Base-by-base conservation (phyloP, 148 eudicot species). In the Rhododendron vialii region DNA sequence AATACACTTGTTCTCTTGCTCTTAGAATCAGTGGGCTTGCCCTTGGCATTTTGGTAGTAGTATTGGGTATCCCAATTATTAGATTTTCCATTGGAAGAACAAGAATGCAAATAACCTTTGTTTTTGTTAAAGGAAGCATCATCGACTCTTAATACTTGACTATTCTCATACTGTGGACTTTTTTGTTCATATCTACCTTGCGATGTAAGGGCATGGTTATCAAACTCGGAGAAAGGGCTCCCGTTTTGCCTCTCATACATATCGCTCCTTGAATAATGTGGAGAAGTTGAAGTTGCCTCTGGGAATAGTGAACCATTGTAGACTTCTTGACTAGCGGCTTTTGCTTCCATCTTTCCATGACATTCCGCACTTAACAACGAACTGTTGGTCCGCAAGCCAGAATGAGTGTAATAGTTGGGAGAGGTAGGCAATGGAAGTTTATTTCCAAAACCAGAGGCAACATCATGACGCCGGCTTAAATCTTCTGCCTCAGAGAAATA, bases 1-100 rank as follows among this genome's bases (percentile, higher is more conserved):
- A 92, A 92, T 24, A 92, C 92, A 38, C 93, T 92, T 84, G 55
- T 78, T 80, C 90, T 90, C 26, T 73, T 69, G 14, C 53, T 86
- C 30, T 35, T 36, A 59, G 85, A 59, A 75, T 76, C 87, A 26
- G n/a, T n/a, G 18, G 14, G 3, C 78, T 50, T 36, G 79, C 69
- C 82, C 81, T 47, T 77, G 22, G 73, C 35, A 80, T 53, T 22
- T 43, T 38, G 80, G 75, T 12, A 35, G 80, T 12, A 35, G 65
- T 38, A 65, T 35, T 47, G 7, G 18, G 38, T 36, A 78, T 51
- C 81, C 82, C 59, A 48, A 48, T 85, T 50, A 59, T 30, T 57
- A 12, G 61, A 41, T 43, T 61, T 84, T 57, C 74, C 78, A 22
- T 43, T 59, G 24, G 63, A 48, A 77, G 63, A 30, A 36, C 82